Conservation (phyloP, 192 early-diverging fungal genomes). For the Coemansia sp. region DNA sequence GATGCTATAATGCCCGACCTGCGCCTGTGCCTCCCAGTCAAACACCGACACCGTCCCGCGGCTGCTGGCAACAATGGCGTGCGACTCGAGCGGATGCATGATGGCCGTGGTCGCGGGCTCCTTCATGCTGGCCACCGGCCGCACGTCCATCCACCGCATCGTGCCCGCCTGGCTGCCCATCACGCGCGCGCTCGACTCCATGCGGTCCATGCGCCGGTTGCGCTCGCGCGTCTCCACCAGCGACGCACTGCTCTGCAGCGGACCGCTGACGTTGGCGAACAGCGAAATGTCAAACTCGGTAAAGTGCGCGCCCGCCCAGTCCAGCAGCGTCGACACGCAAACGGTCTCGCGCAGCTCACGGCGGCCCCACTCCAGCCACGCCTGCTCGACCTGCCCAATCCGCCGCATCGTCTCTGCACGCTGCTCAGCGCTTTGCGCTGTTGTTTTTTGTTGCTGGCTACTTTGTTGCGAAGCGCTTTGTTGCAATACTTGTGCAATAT, state of each 20-base stretch:
- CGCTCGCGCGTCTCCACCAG: slow-evolving; percentile 49
- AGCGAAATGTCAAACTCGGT: slow-evolving; percentile 49
- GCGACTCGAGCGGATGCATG: slow-evolving; percentile 86
- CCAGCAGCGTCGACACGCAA: slow-evolving; percentile 38
- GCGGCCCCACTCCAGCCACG: slow-evolving; percentile 46
- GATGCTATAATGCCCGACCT: slow-evolving; percentile 35
- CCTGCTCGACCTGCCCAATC: slow-evolving; percentile 20
- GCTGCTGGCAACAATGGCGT: slow-evolving; percentile 75
- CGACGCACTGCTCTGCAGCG: slow-evolving; percentile 38
- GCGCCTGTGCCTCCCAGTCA: slow-evolving; percentile 47
- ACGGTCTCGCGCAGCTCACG: slow-evolving; percentile 37
- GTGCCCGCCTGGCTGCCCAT: slow-evolving; percentile 18
- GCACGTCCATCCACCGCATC: slow-evolving; percentile 44
- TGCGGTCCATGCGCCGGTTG: slow-evolving; percentile 22
- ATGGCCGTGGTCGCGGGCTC: slow-evolving; percentile 26
- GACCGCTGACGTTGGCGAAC: slow-evolving; percentile 45
- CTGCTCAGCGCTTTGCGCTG: too few relatives aligned
- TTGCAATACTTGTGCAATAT: too few relatives aligned
- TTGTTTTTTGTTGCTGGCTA: too few relatives aligned
- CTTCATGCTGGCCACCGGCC: slow-evolving; percentile 13
- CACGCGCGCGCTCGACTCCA: slow-evolving; percentile 26
- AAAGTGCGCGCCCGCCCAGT: slow-evolving; percentile 52
- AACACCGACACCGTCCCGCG: slow-evolving; percentile 55
- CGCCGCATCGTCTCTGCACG: slow-evolving; percentile 5
- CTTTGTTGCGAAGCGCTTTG: too few relatives aligned